Percentiles rank a stretch among this genome's conserved stretches.
These are phyloP conservation scores for Apiospora koreana DNA, from an alignment of 2,329 filamentous ascomycete species.

Conservation along the genomic window DNA sequence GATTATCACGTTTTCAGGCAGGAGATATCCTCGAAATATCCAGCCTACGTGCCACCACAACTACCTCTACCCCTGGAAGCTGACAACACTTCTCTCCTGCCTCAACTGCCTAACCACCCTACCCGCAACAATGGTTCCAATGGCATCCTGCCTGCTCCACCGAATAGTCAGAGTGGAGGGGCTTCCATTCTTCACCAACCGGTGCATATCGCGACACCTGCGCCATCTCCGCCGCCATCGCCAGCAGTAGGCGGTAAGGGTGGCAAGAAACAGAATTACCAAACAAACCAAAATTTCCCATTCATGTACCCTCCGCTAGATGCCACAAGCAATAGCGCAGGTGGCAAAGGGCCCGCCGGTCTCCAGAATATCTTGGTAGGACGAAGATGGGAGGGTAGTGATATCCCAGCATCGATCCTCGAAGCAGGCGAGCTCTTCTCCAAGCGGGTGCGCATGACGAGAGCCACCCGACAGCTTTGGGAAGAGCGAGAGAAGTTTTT, in stretches of 20 bases:
- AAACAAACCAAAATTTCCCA: conserved; percentile 98
- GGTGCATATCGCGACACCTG: conserved; percentile 97
- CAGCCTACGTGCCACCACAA: conserved; percentile 88
- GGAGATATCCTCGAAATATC: conserved; percentile 97
- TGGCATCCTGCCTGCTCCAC: conserved; percentile 60
- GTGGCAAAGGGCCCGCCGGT: conserved; percentile 83
- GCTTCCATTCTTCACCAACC: conserved; percentile 91
- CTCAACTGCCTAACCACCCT: conserved; percentile 76
- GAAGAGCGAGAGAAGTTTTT: conserved; percentile 89
- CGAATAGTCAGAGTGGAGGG: conserved; percentile 57
- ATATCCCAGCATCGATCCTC: conserved; percentile 90
- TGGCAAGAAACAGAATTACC: conserved; percentile 98
- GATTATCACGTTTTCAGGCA: conserved; percentile 97
- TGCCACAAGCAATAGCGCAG: conserved; percentile 82
- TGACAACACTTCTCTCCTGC: conserved; percentile 88
- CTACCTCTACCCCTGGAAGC: conserved; percentile 82
- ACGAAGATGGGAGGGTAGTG: conserved; percentile 87
- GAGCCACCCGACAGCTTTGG: conserved; percentile 92
- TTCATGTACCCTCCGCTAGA: conserved; percentile 96
- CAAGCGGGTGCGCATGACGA: conserved; percentile 84
- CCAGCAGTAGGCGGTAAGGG: conserved; percentile 85
- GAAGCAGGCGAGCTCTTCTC: conserved; percentile 94
- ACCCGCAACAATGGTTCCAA: conserved; percentile 60
- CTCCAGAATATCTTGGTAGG: conserved; percentile 79
- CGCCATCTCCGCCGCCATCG: conserved; percentile 91